These are phyloP conservation scores for Aspergillus luchuensis DNA, from an alignment of 2,329 filamentous ascomycete species.

Conservation along the genomic window DNA sequence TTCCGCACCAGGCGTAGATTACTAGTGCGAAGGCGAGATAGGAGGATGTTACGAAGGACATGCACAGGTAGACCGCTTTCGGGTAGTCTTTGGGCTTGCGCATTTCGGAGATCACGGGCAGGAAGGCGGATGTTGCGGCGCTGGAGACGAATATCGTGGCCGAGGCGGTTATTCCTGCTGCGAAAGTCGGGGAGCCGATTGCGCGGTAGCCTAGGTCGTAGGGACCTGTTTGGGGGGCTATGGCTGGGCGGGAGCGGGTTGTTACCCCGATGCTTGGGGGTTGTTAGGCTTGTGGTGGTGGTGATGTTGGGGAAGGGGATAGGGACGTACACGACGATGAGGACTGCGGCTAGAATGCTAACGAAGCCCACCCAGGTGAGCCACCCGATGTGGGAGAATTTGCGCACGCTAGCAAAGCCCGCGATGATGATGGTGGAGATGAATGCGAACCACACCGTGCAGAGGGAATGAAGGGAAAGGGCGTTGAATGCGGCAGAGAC, in stretches of 20 bases:
- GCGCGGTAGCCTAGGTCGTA: conserved; percentile 62
- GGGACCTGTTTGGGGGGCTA: conserved; percentile 60
- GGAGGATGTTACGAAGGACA: conserved; percentile 58
- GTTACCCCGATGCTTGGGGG: conserved; percentile 55
- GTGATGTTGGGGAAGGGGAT: background rate
- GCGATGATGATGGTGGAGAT: conserved; percentile 55
- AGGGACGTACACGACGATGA: conserved; percentile 53
- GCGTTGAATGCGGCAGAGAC: conserved; percentile 63
- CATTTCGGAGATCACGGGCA: conserved; percentile 69
- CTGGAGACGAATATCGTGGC: conserved; percentile 63
- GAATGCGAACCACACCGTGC: conserved; percentile 61
- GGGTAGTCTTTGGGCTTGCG: conserved; percentile 59
- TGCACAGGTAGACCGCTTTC: conserved; percentile 62
- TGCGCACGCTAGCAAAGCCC: conserved; percentile 55
- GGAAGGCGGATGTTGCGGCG: conserved; percentile 62
- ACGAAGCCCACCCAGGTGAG: conserved; percentile 63
- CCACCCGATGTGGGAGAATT: conserved; percentile 63
- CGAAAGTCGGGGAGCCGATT: conserved; percentile 60
- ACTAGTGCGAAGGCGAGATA: conserved; percentile 63
- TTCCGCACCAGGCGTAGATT: conserved; percentile 63
- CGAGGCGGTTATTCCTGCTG: conserved; percentile 59
- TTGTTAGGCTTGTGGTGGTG: background rate
- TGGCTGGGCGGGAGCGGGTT: conserved; percentile 58
- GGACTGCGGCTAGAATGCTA: conserved; percentile 60
- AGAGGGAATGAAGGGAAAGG: conserved; percentile 59